These are phyloP conservation scores for Hericium alpestre DNA, from an alignment of 768 basidiomycete genomes.

Conservation along the genomic window DNA sequence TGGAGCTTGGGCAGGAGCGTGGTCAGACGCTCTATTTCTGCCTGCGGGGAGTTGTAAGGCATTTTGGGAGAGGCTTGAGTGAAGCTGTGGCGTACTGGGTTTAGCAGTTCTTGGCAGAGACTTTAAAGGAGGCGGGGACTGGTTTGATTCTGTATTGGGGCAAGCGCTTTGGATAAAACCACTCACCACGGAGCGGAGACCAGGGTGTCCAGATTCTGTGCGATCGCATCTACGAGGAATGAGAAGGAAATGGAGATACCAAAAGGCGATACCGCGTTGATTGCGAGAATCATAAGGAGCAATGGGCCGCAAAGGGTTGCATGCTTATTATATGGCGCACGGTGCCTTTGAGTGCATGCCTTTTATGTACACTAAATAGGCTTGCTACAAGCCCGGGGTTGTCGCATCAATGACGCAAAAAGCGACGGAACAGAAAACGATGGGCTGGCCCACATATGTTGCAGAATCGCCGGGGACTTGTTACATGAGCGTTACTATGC, in stretches of 20 bases:
- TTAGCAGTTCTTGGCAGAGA: background rate
- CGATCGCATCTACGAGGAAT: background rate
- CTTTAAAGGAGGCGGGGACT: background rate
- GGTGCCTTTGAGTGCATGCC: background rate
- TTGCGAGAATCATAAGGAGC: background rate
- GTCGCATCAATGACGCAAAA: background rate
- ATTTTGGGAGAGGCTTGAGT: background rate
- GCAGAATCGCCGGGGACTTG: no score
- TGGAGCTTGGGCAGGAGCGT: conserved; percentile 11
- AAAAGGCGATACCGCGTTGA: background rate
- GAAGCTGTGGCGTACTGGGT: background rate
- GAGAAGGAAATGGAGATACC: background rate
- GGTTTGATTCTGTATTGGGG: background rate
- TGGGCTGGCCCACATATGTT: no score
- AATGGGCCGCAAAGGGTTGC: background rate
- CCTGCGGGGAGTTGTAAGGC: conserved; percentile 1
- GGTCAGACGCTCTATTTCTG: conserved; percentile 6
- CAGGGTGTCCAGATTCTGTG: background rate
- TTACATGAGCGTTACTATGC: no score
- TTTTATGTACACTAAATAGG: background rate
- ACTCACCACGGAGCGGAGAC: background rate
- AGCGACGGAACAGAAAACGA: background rate
- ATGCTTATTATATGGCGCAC: background rate
- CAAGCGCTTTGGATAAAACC: background rate
- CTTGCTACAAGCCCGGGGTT: background rate